Conservation (phyloP, 2,329 filamentous ascomycete genomes). For the Drechslera avenae region DNA sequence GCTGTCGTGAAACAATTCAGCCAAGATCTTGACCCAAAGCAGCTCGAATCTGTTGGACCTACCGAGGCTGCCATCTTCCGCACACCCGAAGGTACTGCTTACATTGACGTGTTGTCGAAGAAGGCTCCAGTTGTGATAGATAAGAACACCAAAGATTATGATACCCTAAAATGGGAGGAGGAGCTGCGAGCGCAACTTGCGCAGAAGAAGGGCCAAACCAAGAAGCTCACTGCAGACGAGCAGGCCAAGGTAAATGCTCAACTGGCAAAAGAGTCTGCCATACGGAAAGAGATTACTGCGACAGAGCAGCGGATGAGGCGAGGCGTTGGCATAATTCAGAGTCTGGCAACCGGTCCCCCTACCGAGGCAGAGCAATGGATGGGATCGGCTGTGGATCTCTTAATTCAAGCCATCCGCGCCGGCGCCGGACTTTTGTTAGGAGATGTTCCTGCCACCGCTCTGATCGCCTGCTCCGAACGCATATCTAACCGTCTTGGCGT, state of each 20-base stretch:
- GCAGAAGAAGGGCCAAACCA: conserved; percentile 88
- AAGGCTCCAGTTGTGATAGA: conserved; percentile 75
- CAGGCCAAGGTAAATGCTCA: conserved; percentile 89
- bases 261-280: conserved; percentile 80
- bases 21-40: conserved; percentile 71
- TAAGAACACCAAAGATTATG: conserved; percentile 94
- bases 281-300: conserved; percentile 72
- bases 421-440: conserved; percentile 83
- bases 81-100: conserved; percentile 84
- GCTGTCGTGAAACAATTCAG: conserved; percentile 75
- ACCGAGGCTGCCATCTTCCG: conserved; percentile 92
- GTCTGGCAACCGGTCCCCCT: conserved; percentile 83
- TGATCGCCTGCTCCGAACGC: conserved; percentile 78
- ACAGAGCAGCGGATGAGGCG: conserved; percentile 75
- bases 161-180: conserved; percentile 96
- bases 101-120: conserved; percentile 87
- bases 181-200: conserved; percentile 85
- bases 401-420: conserved; percentile 76
- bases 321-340: conserved; percentile 83
- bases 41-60: conserved; percentile 75
- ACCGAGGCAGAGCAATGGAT: conserved; percentile 90
- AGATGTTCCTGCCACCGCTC: conserved; percentile 76
- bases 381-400: conserved; percentile 73
- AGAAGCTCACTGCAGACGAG: conserved; percentile 90
- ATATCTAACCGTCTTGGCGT: conserved; percentile 75